Evolutionary conservation across 371 early-diverging fungal species (phyloP), one percentile per base, ranked within the genome.

Genomic region (Quaeritorhiza haematococci): DNA sequence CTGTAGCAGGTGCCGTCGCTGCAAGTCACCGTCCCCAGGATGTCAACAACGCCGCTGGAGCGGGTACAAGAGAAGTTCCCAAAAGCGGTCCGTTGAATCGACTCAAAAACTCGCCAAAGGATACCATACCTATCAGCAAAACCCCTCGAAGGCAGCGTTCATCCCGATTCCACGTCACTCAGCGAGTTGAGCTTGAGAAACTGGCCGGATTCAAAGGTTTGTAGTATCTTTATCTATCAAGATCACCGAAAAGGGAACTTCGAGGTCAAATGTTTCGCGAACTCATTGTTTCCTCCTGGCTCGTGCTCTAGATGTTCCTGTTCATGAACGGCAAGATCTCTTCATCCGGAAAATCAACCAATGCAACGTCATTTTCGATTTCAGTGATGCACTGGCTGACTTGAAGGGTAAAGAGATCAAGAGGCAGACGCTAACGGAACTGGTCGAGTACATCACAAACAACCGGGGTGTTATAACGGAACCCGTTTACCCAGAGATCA

Each of bases 341-440:
- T 86, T 96, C 51, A 56, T 90, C 51, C 84, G 84, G 67, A 97
- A 97, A 72, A 68, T 97, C 21, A 71, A 69, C 17, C 96, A 96
- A 68, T 97, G 96, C 68, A 76, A 80, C 44, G 85, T 91, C 23
- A 67, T 95, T 19, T 96, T 95, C 62, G 98, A 97, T 71, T 97
- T 97, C 62, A 89, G 79, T 59, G 94, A 93, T 75, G 79, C 87
- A 17, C 76, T 86, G 26, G 81, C 87, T 19, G 90, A 93, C 68
- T 68, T 93, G 24, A 88, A 84, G 60, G 90, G 89, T 61, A 97
- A 97, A 63, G 96, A 97, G 61, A 91, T 95, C 59, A 97, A 97
- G 68, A 80, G 92, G 46, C 84, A 86, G 58, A 83, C 92, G 5
- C 68, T 97, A 55, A 83, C 85, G 32, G 96, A 97, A 64, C 80